Evolutionary conservation across 345 rosid genomes (phyloP), one percentile per base, ranked within the genome.

Genomic region (Eucalyptus polybractea): DNA sequence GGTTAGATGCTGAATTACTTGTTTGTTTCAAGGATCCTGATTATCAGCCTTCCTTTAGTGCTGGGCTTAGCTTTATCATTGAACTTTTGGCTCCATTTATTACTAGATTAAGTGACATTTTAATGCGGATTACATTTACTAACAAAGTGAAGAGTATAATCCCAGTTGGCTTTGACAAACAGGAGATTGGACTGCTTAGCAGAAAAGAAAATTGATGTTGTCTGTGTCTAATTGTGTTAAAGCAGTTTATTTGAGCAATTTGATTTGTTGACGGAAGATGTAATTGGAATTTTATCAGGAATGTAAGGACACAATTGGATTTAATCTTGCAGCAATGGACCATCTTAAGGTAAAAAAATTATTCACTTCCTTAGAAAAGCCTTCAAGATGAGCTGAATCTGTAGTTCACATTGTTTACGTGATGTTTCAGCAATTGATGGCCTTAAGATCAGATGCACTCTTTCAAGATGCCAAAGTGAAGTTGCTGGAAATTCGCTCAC

Each of bases 281-380:
- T 56, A 7, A 44, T 49, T 88, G 87, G 60, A 17, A 76, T 51
- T 94, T 89, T 89, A 29, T 86, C 95, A 97, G 99, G 99, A 94
- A 91, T 93, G 93, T 93, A 98, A 96, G 91, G 99, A 97, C 92
- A 97, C 94, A 29, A 90, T 97, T 62, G 98, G 99, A 60, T 97
- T 95, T 92, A 98, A 97, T 89, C 96, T 98, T 90, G 99, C 99
- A 2, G 99, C 97, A 80, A 95, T 96, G 99, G 97, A 98, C 94
- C 99, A 98, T 95, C 91, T 97, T 25, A 96, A 94, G 97, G 99
- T 98, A 88, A 51, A 89, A 62, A 69, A 29, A 11, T 17, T 87
- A 15, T 8, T 49, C 62, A 51, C 40, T 69, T 86, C 72, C 80
- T n/a, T 33, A 44, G 50, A 45, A 29, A 5, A 50, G 50, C 51